Evolutionary conservation across 148 eudicot genomes (phyloP), one percentile per base, ranked within the genome.

Genomic region (Vaccinium corymbosum): DNA sequence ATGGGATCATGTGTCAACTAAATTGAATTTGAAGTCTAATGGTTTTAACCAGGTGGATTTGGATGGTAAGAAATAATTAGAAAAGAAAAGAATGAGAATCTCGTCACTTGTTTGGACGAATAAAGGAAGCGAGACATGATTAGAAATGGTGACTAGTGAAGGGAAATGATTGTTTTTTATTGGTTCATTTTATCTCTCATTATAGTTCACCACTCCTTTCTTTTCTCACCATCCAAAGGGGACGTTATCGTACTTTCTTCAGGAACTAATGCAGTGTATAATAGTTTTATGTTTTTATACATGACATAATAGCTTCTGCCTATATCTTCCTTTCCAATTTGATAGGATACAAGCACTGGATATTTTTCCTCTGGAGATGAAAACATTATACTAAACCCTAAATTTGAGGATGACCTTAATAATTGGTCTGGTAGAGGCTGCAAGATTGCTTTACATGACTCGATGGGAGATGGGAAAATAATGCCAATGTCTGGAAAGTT

Each of bases 371-470:
- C 83, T 80, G 94, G 72, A 17, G 89, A 91, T 49, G 97, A 93
- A 52, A 89, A 92, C 82, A 90, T 94, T 77, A 90, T 97, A 80
- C 22, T 91, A 80, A 97, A 97, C 84, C 94, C 98, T 2, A 79
- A 25, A 20, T 97, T 97, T 84, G 97, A 92, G 20, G 94, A 97
- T 85, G 96, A 96, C 49, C 89, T 93, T 14, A 92, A 89, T 35
- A 97, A 93, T 88, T 97, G 99, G 99, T 89, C 98, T 3, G 97
- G 98, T 88, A 91, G 98, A 82, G 95, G 98, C 50, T 97, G 99
- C 86, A 89, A 89, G 77, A 77, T 94, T 84, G 86, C 86, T 49
- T 85, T 93, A 81, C 91, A 91, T 22, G 94, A 93, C 75, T 93
- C 97, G 3, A 89, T 93, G 94, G 94, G 87, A 15, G 94, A 89